These are phyloP conservation scores for Salix exigua DNA, from an alignment of 345 rosid species.

Conservation along the genomic window DNA sequence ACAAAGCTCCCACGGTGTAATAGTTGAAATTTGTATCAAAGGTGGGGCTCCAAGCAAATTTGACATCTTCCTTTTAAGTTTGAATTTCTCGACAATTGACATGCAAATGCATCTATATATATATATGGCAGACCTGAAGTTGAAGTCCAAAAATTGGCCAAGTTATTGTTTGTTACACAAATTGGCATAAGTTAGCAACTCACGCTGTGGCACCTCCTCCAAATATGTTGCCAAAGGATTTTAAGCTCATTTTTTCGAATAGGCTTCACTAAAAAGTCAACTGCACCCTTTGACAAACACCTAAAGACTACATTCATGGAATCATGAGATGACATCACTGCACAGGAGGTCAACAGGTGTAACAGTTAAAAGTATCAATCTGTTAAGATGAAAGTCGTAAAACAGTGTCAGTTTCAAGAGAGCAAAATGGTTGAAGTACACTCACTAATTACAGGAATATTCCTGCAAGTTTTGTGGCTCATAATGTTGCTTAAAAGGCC, in stretches of 20 bases:
- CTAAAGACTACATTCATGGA: constrained; percentile 22
- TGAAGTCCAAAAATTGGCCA: constrained; percentile 17
- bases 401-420: neutral
- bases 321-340: constrained; percentile 32
- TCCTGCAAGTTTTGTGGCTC: constrained; percentile 51
- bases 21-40: neutral
- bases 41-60: neutral
- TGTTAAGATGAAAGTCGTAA: neutral
- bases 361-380: constrained; percentile 2
- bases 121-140: constrained; percentile 18
- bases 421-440: neutral
- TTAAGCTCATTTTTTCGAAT: constrained; percentile 29
- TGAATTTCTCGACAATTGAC: constrained; percentile 1
- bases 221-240: constrained; percentile 31
- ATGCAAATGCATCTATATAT: neutral
- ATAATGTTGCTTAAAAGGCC: constrained; percentile 55
- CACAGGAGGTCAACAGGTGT: constrained; percentile 12
- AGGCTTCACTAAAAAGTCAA: constrained; percentile 30
- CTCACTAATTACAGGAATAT: constrained; percentile 46
- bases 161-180: constrained; percentile 13
- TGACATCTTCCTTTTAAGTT: neutral
- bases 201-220: constrained; percentile 21
- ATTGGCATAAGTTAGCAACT: constrained; percentile 13
- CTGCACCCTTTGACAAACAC: constrained; percentile 29
- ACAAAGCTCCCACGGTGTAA: neutral